Evolutionary conservation across 495 filamentous ascomycete genomes (phyloP).

Genomic region (Bryoglossum gracile): DNA sequence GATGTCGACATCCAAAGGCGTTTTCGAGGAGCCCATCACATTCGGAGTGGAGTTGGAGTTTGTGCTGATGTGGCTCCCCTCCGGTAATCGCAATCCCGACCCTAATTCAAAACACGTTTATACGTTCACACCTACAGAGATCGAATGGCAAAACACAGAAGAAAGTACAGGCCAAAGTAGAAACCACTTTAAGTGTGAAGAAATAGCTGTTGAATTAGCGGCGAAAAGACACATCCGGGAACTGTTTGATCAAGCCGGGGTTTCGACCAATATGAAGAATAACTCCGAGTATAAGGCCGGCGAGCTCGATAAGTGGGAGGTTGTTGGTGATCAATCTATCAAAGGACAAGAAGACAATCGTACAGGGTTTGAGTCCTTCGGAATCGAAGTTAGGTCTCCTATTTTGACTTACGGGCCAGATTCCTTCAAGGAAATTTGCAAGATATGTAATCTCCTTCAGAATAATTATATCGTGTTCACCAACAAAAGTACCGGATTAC

Average conservation of each 20-base stretch:
- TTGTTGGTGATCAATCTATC: neutral
- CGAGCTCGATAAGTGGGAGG: slow-evolving; percentile 1
- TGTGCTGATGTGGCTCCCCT: slow-evolving; percentile 19
- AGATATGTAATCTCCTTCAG: no score
- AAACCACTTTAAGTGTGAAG: neutral
- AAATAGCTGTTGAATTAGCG: neutral
- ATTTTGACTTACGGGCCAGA: slow-evolving; percentile 1
- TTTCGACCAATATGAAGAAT: neutral
- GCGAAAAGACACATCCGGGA: neutral
- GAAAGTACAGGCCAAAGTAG: neutral
- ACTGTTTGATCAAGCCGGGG: neutral
- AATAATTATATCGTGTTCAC: no score
- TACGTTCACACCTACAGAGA: neutral
- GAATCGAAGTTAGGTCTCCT: slow-evolving; percentile 2
- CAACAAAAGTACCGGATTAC: no score
- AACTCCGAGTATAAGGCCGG: no score
- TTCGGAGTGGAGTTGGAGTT: slow-evolving; percentile 31
- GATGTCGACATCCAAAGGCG: neutral
- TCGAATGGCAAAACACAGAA: neutral
- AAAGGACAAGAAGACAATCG: neutral
- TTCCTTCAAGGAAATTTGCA: no score
- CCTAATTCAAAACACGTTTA: neutral
- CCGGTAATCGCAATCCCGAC: neutral
- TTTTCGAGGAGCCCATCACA: slow-evolving; percentile 7
- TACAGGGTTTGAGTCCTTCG: slow-evolving; percentile 2